Percentiles rank a stretch among this genome's conserved stretches.
phyloP scores from a whole-genome alignment of 164 flowering plant species.

The Vitis rupestris region DNA sequence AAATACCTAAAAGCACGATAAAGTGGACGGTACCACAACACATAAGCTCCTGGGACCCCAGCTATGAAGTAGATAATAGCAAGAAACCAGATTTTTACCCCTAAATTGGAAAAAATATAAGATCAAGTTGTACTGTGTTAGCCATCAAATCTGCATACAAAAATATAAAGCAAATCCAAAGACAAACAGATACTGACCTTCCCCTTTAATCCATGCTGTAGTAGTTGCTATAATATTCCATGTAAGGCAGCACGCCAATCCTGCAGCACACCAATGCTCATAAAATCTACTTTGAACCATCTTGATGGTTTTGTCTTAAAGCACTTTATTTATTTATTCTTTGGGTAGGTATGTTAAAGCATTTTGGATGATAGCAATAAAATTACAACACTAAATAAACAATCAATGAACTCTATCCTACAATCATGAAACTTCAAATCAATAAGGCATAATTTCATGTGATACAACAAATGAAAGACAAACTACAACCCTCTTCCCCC shows the following conservation, averaged over 20 bases:
- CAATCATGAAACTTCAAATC: no score
- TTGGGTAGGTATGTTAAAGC: no score
- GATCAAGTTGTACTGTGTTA: neutral
- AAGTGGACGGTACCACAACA: conserved; percentile 96
- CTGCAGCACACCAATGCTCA: conserved; percentile 34
- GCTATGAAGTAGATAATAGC: conserved; percentile 91
- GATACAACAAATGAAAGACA: no score
- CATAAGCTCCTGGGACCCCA: conserved; percentile 94
- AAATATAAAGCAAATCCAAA: neutral
- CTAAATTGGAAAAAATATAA: conserved; percentile 30
- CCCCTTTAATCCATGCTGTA: conserved; percentile 86
- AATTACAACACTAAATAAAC: no score
- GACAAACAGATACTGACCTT: conserved; percentile 46
- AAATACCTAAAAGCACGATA: conserved; percentile 94
- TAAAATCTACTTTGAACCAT: neutral
- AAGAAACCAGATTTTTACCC: conserved; percentile 87
- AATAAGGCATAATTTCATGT: no score
- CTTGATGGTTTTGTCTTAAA: no score
- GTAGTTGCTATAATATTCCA: conserved; percentile 93
- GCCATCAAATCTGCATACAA: neutral
- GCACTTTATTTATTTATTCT: no score
- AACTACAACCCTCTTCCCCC: no score
- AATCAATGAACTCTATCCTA: no score
- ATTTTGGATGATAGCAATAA: no score
- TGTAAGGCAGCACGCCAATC: conserved; percentile 53